Base-by-base conservation (phyloP, 106 monocot genomes). In the Apostasia ramifera region DNA sequence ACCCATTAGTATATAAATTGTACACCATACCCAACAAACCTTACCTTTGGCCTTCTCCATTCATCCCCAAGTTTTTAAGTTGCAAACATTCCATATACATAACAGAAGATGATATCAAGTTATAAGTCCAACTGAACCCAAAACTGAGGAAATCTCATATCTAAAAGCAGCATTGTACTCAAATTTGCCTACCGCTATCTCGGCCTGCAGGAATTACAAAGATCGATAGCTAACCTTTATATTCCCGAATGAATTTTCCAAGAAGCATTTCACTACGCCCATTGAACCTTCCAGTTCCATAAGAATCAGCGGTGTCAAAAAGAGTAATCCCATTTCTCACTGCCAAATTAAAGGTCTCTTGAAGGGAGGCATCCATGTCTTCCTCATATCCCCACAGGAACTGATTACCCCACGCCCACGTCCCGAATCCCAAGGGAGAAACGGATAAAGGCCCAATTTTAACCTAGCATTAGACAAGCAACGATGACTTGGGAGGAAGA, bases 391-490 rank as follows among this genome's bases (percentile, higher is more conserved):
- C 97, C 97, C 97, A 97, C 4, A 97, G 86, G 62, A 97, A 74
- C 78, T 90, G 82, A 70, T 98, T 98, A 40, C 92, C 97, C 97
- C 97, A 98, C 8, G 92, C 89, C 97, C 97, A 98, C 8, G 97
- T 98, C 61, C 97, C 92, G 71, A 98, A 87, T 57, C 97, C 97
- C 92, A 98, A 92, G 9, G 97, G 92, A 65, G 97, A 98, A 59
- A 98, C 87, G 46, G 69, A 77, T 15, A 83, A 53, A 40, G 84
- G 73, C 11, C 97, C 92, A 62, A 92, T 50, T 79, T 86, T 89
- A 39, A 97, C 92, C 92, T 88, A 69, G 5, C 40, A 59, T 60
- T 50, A 55, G 40, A 40, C 6, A 69, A 63, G 43, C 41, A 72
- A 2, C 4, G 8, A 4, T 50, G 50, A 40, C 26, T 26, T 26